Conservation (phyloP, 306 rosid genomes). For the Corylus avellana region DNA sequence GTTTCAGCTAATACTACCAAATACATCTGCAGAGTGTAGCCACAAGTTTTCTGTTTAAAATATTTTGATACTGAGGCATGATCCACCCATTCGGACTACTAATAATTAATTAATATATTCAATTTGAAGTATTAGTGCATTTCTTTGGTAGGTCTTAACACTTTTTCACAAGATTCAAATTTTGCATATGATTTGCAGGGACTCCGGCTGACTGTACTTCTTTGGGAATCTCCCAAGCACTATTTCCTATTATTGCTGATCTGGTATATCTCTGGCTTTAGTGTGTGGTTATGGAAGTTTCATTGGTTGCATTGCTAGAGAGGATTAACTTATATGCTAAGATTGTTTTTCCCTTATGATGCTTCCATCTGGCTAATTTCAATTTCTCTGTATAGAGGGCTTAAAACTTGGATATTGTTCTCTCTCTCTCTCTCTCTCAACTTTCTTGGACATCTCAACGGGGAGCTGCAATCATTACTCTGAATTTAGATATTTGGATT, state of each 20-base stretch:
- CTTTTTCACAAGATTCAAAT: background rate
- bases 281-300: background rate
- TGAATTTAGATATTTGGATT: too few relatives aligned
- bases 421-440: background rate
- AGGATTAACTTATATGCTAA: background rate
- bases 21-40: background rate
- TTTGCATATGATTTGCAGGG: conserved; percentile 51
- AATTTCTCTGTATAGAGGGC: background rate
- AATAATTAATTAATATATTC: background rate
- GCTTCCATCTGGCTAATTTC: background rate
- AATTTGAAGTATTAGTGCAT: background rate
- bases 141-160: background rate
- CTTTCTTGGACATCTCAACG: background rate
- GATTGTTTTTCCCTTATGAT: background rate
- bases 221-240: conserved; percentile 70
- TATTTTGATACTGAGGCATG: background rate
- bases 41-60: background rate
- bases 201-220: conserved; percentile 94
- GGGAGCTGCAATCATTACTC: background rate
- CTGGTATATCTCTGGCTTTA: conserved; percentile 43
- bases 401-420: background rate
- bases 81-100: background rate
- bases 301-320: conserved; percentile 10
- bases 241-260: conserved; percentile 73
- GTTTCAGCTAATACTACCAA: background rate